Evolutionary conservation across 345 rosid species (phyloP).

Genomic region (Citropsis articulata): DNA sequence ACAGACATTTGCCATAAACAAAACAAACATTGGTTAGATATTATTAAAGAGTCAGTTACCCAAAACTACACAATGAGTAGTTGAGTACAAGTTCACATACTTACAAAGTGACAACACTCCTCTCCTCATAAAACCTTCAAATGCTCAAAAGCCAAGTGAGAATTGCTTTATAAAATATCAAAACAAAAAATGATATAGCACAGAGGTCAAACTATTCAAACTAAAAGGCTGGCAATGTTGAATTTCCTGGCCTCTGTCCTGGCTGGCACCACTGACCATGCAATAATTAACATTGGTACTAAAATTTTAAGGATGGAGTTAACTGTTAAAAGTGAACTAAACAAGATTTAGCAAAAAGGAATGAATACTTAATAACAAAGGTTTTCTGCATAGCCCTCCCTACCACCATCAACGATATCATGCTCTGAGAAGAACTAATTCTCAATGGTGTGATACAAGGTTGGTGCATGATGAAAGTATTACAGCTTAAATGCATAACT

Average conservation of each 20-base stretch:
- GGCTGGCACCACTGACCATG: neutral
- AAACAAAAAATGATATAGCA: neutral
- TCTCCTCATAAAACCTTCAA: slow-evolving; percentile 19
- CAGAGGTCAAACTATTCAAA: neutral
- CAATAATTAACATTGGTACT: neutral
- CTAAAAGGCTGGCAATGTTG: neutral
- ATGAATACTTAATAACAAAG: neutral
- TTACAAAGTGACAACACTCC: slow-evolving; percentile 17
- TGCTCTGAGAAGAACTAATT: neutral
- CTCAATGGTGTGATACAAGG: neutral
- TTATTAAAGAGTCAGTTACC: neutral
- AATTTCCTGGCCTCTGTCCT: neutral
- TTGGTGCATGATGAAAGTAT: neutral
- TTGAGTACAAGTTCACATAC: slow-evolving; percentile 12
- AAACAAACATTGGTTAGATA: neutral
- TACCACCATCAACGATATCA: neutral
- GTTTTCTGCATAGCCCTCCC: neutral
- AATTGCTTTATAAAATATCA: slow-evolving; percentile 7
- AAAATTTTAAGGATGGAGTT: neutral
- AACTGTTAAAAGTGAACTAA: neutral
- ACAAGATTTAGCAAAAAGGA: neutral
- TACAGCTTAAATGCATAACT: neutral
- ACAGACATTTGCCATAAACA: neutral
- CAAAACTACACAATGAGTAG: neutral
- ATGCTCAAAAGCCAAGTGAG: slow-evolving; percentile 18